Percentiles rank a stretch among this genome's conserved stretches.
Conservation (phyloP, 176 grass and related monocot genomes). For the Olyra latifolia region DNA sequence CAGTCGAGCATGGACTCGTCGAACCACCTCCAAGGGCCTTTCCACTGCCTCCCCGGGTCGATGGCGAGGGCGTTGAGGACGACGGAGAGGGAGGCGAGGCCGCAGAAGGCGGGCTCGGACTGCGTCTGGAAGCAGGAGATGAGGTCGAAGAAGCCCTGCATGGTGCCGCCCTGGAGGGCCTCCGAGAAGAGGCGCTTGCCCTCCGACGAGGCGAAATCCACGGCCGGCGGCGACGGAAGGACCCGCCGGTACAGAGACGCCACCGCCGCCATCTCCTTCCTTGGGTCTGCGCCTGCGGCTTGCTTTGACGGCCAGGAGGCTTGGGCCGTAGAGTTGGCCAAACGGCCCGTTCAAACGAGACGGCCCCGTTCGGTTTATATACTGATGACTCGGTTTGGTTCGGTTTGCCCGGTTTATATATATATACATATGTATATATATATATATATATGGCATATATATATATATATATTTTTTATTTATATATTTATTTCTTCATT, state of each 20-base stretch:
- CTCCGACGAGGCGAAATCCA: slow-evolving; percentile 82
- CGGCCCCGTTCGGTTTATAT: no score
- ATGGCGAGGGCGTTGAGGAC: slow-evolving; percentile 89
- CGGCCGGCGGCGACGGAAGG: slow-evolving; percentile 78
- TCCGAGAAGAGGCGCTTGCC: slow-evolving; percentile 79
- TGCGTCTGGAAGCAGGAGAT: slow-evolving; percentile 86
- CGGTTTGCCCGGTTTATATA: no score
- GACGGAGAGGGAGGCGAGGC: slow-evolving; percentile 74
- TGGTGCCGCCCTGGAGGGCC: slow-evolving; percentile 65
- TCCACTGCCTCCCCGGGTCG: slow-evolving; percentile 64
- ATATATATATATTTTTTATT: no score
- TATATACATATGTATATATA: no score
- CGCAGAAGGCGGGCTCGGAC: slow-evolving; percentile 84
- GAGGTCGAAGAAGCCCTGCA: slow-evolving; percentile 81
- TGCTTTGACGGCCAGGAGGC: no score
- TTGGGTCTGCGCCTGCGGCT: no score
- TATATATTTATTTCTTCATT: no score
- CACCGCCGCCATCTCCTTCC: slow-evolving; percentile 34
- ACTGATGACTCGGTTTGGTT: no score
- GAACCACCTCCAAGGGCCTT: slow-evolving; percentile 97
- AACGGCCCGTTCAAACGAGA: no score
- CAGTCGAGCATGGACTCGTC: slow-evolving; percentile 98
- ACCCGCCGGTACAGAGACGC: slow-evolving; percentile 73
- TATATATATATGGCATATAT: no score
- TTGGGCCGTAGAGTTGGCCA: no score